A percentile compares a stretch with the other conserved stretches of the same genome.
phyloP scores from a whole-genome alignment of 345 rosid genomes.

The Crucihimalaya himalaica region DNA sequence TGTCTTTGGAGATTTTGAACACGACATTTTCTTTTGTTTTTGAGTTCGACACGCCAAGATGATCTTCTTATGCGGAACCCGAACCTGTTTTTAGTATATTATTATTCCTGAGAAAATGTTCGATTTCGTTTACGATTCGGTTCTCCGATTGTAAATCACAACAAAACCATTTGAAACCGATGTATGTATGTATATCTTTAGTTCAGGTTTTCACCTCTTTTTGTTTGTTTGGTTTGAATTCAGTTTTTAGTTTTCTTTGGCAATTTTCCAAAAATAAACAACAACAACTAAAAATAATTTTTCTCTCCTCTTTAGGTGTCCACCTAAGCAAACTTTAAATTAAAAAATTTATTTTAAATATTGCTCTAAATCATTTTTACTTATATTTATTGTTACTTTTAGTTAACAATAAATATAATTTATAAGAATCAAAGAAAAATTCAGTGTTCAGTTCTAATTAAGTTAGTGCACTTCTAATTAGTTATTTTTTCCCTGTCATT shows the following conservation, averaged over 20 bases:
- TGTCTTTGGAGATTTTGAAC: conserved; percentile 2
- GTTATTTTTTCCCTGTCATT: neutral
- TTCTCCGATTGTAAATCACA: neutral
- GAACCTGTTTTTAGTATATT: neutral
- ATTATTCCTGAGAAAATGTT: neutral
- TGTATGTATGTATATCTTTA: no score
- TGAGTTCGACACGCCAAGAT: conserved; percentile 16
- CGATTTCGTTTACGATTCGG: neutral
- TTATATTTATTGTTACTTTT: no score
- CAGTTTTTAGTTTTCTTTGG: neutral
- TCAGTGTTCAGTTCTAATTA: no score
- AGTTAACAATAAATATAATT: no score
- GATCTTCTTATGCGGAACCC: conserved; percentile 7
- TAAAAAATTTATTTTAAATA: no score
- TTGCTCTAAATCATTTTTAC: no score
- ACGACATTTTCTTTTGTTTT: conserved; percentile 18
- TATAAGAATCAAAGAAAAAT: no score
- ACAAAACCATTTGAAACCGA: neutral
- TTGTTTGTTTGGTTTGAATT: neutral
- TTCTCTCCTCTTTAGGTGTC: no score
- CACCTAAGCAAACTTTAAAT: no score
- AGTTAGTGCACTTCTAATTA: no score
- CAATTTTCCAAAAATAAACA: neutral
- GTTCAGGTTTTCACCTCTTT: neutral
- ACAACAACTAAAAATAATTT: neutral